A percentile compares a stretch with the other conserved stretches of the same genome.
These are phyloP conservation scores for Podaxis pistillaris DNA, from an alignment of 768 basidiomycete genomes.

Conservation along the genomic window DNA sequence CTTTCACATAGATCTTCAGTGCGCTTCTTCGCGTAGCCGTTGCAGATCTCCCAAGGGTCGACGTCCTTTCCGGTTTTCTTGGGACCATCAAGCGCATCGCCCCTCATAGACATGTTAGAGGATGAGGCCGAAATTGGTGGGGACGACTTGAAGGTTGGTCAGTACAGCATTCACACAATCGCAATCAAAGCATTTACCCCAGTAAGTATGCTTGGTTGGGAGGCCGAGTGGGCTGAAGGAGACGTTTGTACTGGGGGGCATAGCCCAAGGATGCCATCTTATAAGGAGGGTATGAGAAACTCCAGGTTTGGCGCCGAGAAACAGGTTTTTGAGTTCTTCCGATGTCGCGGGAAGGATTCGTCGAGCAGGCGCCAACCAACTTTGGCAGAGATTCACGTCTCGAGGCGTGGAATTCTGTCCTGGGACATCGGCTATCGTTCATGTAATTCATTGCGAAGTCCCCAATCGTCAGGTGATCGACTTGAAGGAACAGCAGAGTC, in stretches of 20 bases:
- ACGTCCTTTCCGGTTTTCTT: background rate
- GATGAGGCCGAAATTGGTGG: background rate
- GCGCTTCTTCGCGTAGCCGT: slow-evolving; percentile 1
- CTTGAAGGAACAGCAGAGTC: too few relatives aligned
- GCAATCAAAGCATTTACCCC: background rate
- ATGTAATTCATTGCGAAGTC: too few relatives aligned
- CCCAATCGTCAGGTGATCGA: too few relatives aligned
- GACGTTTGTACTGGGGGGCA: background rate
- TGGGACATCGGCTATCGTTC: too few relatives aligned
- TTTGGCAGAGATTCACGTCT: too few relatives aligned
- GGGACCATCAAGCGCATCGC: background rate
- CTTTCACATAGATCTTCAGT: slow-evolving; percentile 8
- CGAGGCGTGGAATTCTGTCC: too few relatives aligned
- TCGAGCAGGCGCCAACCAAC: too few relatives aligned
- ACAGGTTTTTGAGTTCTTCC: too few relatives aligned
- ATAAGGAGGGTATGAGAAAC: background rate
- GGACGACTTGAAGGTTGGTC: background rate
- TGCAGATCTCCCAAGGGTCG: slow-evolving; percentile 9
- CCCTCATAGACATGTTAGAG: background rate
- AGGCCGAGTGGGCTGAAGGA: background rate
- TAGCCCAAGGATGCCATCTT: background rate
- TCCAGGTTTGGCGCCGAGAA: too few relatives aligned
- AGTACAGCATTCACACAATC: background rate
- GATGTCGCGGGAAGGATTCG: too few relatives aligned
- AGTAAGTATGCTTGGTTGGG: background rate